A percentile compares a stretch with the other conserved stretches of the same genome.
Conservation (phyloP, 805 yeast genomes). For the Monosporozyma unispora region DNA sequence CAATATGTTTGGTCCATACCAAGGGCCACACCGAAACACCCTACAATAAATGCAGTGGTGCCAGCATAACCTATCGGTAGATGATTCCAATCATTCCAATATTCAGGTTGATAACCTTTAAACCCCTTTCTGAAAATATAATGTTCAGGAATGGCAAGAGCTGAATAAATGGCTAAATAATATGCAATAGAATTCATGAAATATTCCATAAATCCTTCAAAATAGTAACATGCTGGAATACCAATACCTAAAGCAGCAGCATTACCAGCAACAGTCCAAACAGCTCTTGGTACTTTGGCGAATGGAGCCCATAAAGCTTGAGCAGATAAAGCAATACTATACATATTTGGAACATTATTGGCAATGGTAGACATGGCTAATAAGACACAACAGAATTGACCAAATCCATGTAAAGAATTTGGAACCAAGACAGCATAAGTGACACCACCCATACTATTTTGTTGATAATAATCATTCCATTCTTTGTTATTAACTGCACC, state of each 20-base stretch:
- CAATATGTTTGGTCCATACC: slow-evolving; percentile 90
- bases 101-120: slow-evolving; percentile 51
- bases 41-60: slow-evolving; percentile 68
- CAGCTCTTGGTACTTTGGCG: slow-evolving; percentile 65
- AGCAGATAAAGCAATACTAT: slow-evolving; percentile 78
- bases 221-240: slow-evolving; percentile 77
- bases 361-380: slow-evolving; percentile 82
- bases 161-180: slow-evolving; percentile 79
- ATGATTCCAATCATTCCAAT: slow-evolving; percentile 46
- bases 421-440: slow-evolving; percentile 69
- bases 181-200: slow-evolving; percentile 90
- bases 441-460: slow-evolving; percentile 69
- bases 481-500: slow-evolving; percentile 42
- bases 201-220: slow-evolving; percentile 63
- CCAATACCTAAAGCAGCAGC: slow-evolving; percentile 73
- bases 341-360: slow-evolving; percentile 89
- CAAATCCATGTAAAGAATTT: slow-evolving; percentile 78
- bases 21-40: slow-evolving; percentile 74
- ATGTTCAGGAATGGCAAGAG: slow-evolving; percentile 70
- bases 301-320: slow-evolving; percentile 77
- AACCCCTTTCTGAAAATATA: slow-evolving; percentile 55
- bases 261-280: slow-evolving; percentile 76
- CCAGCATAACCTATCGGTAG: slow-evolving; percentile 79
- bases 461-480: slow-evolving; percentile 44
- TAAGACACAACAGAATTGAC: slow-evolving; percentile 80